Percentiles rank a stretch among this genome's conserved stretches.
phyloP scores from a whole-genome alignment of 768 basidiomycete genomes.

The Grammothele lineata region DNA sequence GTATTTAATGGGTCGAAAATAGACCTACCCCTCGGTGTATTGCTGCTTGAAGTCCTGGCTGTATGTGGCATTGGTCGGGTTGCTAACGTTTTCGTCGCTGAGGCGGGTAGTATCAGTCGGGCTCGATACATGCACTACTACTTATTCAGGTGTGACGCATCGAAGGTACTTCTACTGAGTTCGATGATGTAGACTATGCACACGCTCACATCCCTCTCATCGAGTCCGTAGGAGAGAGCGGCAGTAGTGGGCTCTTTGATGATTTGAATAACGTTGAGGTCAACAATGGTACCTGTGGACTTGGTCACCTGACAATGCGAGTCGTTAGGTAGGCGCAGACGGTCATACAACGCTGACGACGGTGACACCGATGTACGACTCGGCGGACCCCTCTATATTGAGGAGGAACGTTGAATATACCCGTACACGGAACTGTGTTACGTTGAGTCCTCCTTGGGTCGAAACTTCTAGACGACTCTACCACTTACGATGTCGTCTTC shows the following conservation, averaged over 20 bases:
- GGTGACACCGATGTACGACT: no score
- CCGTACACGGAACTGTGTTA: no score
- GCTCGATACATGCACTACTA: slow-evolving; percentile 98
- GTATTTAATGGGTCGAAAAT: slow-evolving; percentile 9
- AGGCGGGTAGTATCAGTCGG: slow-evolving; percentile 96
- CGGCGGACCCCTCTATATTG: no score
- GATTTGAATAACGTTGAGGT: slow-evolving; percentile 94
- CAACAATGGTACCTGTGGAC: slow-evolving; percentile 91
- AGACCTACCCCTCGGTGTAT: slow-evolving; percentile 82
- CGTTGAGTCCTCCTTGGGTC: no score
- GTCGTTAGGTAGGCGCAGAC: no score
- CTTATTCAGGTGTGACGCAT: slow-evolving; percentile 94
- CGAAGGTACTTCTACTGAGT: slow-evolving; percentile 97
- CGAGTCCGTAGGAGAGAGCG: slow-evolving; percentile 97
- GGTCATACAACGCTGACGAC: no score
- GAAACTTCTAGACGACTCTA: no score
- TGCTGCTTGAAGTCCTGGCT: slow-evolving; percentile 97
- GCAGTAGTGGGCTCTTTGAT: slow-evolving; percentile 99
- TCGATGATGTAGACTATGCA: slow-evolving; percentile 98
- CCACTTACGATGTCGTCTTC: no score
- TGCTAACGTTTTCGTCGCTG: slow-evolving; percentile 98
- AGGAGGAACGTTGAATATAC: no score
- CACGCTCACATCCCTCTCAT: slow-evolving; percentile 87
- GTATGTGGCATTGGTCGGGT: slow-evolving; percentile 95
- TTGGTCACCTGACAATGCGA: no score